Evolutionary conservation across 345 rosid genomes (phyloP), one percentile per base, ranked within the genome.

Genomic region (Pugionium dolabratum): DNA sequence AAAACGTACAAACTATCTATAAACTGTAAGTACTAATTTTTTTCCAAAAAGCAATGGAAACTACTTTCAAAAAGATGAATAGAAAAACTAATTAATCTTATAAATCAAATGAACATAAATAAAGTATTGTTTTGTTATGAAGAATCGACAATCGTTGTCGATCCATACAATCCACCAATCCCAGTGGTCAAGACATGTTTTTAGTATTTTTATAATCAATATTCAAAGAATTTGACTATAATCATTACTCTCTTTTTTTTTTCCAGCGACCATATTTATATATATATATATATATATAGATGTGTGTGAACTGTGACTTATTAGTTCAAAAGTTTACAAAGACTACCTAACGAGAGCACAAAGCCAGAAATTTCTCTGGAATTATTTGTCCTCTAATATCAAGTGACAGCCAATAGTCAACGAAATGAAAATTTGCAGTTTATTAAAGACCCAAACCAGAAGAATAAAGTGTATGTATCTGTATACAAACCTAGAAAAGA

Each of bases 401-500:
- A 35, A 43, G 28, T 27, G 40, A 26, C 59, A 68, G 4, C 73
- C 9, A 3, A 18, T 4, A 27, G 62, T 70, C 74, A 70, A 36
- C 29, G 42, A 36, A 42, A 53, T 3, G 4, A 60, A 5, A 60
- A 5, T 29, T 57, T 39, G 6, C 64, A 7, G 30, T 28, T 67
- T 47, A 49, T 49, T 30, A 39, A 48, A 25, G 8, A 33, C 44
- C 32, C 8, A 26, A 0, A 5, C 27, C 59, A 30, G 9, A 11
- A 2, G 31, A n/a, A 61, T 43, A 53, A 60, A 8, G n/a, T 44
- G 47, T 10, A 9, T n/a, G 18, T 25, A 27, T 31, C 41, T 61
- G 45, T 32, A 69, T 18, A 67, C 48, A 44, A 62, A 30, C 62
- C 73, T 64, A 37, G 55, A 54, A 54, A 35, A 2, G 36, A 2